These are phyloP conservation scores for Xanthoceras sorbifolium DNA, from an alignment of 345 rosid genomes.

Conservation along the genomic window DNA sequence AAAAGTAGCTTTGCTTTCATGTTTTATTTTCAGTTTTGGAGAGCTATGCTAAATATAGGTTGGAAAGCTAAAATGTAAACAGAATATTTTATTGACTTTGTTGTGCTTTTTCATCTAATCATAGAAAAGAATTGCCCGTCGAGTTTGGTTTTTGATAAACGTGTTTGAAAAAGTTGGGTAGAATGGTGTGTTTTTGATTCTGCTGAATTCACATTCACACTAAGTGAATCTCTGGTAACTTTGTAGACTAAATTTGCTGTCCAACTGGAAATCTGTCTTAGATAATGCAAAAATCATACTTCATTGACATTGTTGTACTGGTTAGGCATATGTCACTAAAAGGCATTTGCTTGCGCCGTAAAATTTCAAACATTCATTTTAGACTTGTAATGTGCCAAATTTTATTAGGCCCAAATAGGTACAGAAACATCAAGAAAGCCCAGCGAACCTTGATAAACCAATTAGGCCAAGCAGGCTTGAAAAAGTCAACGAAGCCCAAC, in stretches of 20 bases:
- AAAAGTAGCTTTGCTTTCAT: constrained; percentile 9
- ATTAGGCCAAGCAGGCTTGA: no score
- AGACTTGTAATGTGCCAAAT: no score
- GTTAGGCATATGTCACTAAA: constrained; percentile 1
- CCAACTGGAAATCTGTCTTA: constrained; percentile 20
- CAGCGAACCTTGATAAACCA: no score
- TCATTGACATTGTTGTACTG: neutral
- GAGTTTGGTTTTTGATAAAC: neutral
- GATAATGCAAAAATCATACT: constrained; percentile 10
- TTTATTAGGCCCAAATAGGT: no score
- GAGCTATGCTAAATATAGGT: constrained; percentile 5
- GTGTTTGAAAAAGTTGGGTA: constrained; percentile 3
- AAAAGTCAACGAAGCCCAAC: no score
- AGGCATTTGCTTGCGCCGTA: neutral
- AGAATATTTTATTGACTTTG: constrained; percentile 19
- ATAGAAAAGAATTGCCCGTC: neutral
- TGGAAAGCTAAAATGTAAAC: neutral
- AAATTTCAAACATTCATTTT: constrained; percentile 2
- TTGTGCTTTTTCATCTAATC: constrained; percentile 1
- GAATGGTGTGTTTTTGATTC: no score
- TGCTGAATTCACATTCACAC: no score
- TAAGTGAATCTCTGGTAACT: neutral
- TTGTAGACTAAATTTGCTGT: neutral
- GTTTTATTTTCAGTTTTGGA: constrained; percentile 10
- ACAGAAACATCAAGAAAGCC: no score